Conservation (phyloP, 2,329 filamentous ascomycete species). For the Periconia macrospinosa region DNA sequence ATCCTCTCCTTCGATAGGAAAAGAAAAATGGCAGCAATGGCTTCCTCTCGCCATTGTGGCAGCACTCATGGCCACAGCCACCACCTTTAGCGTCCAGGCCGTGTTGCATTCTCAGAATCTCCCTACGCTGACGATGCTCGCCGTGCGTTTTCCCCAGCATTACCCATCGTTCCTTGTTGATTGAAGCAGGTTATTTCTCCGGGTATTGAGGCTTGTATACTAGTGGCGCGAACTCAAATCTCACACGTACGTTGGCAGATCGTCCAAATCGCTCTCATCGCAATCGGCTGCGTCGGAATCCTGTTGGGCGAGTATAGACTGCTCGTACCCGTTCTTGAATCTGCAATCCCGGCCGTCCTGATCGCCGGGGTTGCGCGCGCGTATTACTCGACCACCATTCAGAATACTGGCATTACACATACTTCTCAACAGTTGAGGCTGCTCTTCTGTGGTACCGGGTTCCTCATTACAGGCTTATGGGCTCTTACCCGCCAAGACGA, state of each 20-base stretch:
- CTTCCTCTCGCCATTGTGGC: not conserved
- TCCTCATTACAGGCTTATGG: not conserved
- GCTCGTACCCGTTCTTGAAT: constrained; percentile 19
- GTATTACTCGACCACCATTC: constrained; percentile 9
- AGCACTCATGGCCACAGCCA: constrained; percentile 17
- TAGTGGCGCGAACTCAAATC: constrained; percentile 6
- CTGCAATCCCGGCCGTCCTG: constrained; percentile 24
- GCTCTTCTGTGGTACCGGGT: constrained; percentile 5
- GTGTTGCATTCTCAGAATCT: constrained; percentile 35
- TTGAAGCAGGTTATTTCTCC: constrained; percentile 8
- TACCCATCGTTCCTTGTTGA: not conserved
- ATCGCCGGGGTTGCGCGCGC: constrained; percentile 21
- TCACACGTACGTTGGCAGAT: constrained; percentile 13
- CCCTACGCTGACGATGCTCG: constrained; percentile 31
- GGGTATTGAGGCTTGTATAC: constrained; percentile 17
- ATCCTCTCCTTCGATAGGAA: not conserved
- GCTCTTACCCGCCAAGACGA: constrained; percentile 1
- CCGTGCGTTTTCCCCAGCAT: constrained; percentile 20
- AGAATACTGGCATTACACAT: constrained; percentile 7
- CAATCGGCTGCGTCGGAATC: constrained; percentile 18
- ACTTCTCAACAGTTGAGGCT: constrained; percentile 6
- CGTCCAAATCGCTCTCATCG: constrained; percentile 14
- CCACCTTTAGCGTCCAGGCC: constrained; percentile 29
- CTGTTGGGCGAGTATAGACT: constrained; percentile 32
- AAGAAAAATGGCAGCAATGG: not conserved